Evolutionary conservation across 352 stramenopile genomes (phyloP).

Genomic region (Salisapilia sapeloensis): DNA sequence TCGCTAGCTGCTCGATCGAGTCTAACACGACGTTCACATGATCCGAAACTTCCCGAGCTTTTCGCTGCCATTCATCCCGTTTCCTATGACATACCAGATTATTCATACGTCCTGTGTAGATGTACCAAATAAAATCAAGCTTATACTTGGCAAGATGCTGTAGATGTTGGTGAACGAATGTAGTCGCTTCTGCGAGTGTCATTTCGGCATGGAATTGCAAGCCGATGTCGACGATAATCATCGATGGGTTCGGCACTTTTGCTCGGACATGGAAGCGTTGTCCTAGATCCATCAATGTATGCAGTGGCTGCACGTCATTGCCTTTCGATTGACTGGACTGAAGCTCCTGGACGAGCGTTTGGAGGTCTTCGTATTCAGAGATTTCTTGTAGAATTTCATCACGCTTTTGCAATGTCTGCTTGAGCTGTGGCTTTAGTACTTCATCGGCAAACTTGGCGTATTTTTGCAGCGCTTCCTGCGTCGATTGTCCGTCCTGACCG

Average conservation of each 20-base stretch:
- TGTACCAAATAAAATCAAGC: background rate
- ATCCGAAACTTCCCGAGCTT: constrained; percentile 43
- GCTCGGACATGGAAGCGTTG: constrained; percentile 56
- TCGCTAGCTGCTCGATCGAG: constrained; percentile 53
- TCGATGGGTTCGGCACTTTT: constrained; percentile 34
- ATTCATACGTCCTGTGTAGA: background rate
- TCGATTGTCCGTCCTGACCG: no score
- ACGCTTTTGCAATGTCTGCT: constrained; percentile 28
- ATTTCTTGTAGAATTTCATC: constrained; percentile 29
- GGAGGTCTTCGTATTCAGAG: constrained; percentile 41
- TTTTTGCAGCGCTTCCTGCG: constrained; percentile 22
- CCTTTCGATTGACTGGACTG: background rate
- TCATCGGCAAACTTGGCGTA: constrained; percentile 55
- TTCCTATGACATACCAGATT: constrained; percentile 14
- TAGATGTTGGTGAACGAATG: constrained; percentile 37
- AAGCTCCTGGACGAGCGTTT: constrained; percentile 23
- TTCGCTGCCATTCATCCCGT: constrained; percentile 43
- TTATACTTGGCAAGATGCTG: constrained; percentile 27
- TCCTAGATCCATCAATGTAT: constrained; percentile 49
- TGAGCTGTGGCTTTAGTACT: constrained; percentile 47
- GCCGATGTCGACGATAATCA: constrained; percentile 49
- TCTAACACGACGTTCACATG: constrained; percentile 64
- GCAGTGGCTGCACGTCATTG: constrained; percentile 3
- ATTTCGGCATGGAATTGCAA: constrained; percentile 71
- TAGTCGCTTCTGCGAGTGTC: constrained; percentile 34